Evolutionary conservation across 345 rosid species (phyloP), one percentile per base, ranked within the genome.

Genomic region (Hevea brasiliensis): DNA sequence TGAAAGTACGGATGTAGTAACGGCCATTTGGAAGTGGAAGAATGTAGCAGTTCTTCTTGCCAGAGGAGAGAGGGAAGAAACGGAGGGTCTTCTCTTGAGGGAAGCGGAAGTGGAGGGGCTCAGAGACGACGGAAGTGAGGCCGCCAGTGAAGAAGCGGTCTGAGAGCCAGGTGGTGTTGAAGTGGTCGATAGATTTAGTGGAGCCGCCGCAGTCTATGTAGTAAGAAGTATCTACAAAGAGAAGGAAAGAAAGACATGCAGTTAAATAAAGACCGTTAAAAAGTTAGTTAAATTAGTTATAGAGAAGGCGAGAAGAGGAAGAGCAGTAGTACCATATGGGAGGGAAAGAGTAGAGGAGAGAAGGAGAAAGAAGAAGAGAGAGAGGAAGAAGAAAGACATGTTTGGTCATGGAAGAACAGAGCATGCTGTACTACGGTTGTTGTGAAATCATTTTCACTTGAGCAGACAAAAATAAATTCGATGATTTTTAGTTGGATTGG

Each of bases 41-140:
- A 74, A 79, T 72, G 87, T 96, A 96, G 89, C 99, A 96, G 78
- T 93, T 96, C 85, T 93, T 93, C 74, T 93, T 93, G 20, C 99
- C 99, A 75, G 85, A 89, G 72, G 99, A 90, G 60, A 85, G 87
- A 3, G 99, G 97, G 90, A 96, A 96, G 79, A 69, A 91, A 60
- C 98, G 92, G 78, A 96, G 83, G 41, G 88, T 85, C 73, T 84
- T 91, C 80, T 96, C 99, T 9, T 85, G 90, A 2, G 77, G 84
- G 72, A 72, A 84, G 27, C 37, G 80, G 88, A 96, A 96, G 61
- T 72, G 89, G 50, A 96, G 90, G 15, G 99, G 98, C 86, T 93
- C 95, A 57, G 99, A 96, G 57, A 96, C 99, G 0, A 84, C 83
- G 42, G 89, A 73, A 45, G 85, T 41, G 60, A 76, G 62, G 24